Base-by-base conservation (phyloP, 148 eudicot species). In the Rhododendron molle region DNA sequence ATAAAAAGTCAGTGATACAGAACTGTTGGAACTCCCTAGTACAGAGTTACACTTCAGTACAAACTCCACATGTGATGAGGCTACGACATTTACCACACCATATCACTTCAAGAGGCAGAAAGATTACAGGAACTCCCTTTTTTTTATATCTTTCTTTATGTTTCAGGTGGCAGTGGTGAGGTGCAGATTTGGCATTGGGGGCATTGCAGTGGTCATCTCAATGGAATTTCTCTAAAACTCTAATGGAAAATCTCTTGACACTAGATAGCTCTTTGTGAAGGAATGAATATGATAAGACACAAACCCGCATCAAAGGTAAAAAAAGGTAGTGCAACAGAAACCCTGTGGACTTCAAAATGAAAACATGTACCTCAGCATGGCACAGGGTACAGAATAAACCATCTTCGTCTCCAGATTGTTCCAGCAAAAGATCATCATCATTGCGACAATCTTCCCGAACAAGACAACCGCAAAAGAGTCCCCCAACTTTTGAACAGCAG, bases 331-430 rank as follows among this genome's bases (percentile, higher is more conserved):
- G 11, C 26, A 21, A 16, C 65, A 65, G 83, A 65, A 65, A 44
- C 20, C 73, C 62, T 38, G 43, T n/a, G 36, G 52, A 54, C 81
- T 23, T 58, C 32, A 82, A 82, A 81, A 73, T 47, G 80, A 81
- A 85, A 80, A 83, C 50, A n/a, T 81, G 30, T 93, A 96, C 99
- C 99, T 96, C 98, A 46, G 98, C 97, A 87, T 94, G 93, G 88
- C 99, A 96, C 85, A 96, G 85, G 44, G 98, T 96, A 87, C 99
- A 96, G 85, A 94, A 96, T 86, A 95, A 91, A 90, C 93, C 98
- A 82, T 95, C 97, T 85, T 95, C 95, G 74, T 95, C 98, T 78
- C 90, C 92, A 85, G 90, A 88, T 89, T 89, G 90, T 83, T 89
- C 92, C 85, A 86, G 90, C 83, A 86, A 76, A 89, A 84, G 58